A percentile compares a stretch with the other conserved stretches of the same genome.
phyloP scores from a whole-genome alignment of 345 rosid genomes.

The Turnera subulata region DNA sequence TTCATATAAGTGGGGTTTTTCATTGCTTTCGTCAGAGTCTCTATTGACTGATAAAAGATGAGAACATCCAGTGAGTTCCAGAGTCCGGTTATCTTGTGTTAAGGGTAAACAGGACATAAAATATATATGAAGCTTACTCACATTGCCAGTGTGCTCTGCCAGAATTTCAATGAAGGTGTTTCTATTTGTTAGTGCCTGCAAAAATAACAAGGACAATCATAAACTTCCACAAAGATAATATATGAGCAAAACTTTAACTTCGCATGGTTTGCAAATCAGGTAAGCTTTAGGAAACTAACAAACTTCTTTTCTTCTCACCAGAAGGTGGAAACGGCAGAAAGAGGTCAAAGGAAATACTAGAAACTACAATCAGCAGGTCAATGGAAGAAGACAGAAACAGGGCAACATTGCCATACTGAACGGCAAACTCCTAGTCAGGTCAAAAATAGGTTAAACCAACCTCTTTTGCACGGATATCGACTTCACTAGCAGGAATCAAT shows the following conservation, averaged over 20 bases:
- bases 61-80: constrained; percentile 13
- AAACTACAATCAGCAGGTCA: not conserved
- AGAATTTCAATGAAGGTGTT: constrained; percentile 67
- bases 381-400: not conserved
- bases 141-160: constrained; percentile 86
- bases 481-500: constrained; percentile 82
- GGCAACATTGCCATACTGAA: not conserved
- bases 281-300: not conserved
- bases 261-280: not conserved
- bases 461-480: constrained; percentile 83
- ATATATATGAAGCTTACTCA: constrained; percentile 28
- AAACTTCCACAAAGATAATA: not conserved
- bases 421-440: not conserved
- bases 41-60: constrained; percentile 48
- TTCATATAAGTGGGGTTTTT: constrained; percentile 72
- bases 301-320: not conserved
- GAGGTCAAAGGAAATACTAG: not conserved
- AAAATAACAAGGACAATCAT: constrained; percentile 10
- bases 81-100: not conserved
- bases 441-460: constrained; percentile 29
- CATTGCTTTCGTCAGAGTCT: constrained; percentile 62
- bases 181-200: constrained; percentile 63
- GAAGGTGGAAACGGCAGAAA: not conserved
- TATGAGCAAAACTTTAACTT: not conserved
- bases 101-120: constrained; percentile 1